These are phyloP conservation scores for Sarocladiaceae sp. DNA, from an alignment of 2,329 filamentous ascomycete genomes.

Conservation along the genomic window DNA sequence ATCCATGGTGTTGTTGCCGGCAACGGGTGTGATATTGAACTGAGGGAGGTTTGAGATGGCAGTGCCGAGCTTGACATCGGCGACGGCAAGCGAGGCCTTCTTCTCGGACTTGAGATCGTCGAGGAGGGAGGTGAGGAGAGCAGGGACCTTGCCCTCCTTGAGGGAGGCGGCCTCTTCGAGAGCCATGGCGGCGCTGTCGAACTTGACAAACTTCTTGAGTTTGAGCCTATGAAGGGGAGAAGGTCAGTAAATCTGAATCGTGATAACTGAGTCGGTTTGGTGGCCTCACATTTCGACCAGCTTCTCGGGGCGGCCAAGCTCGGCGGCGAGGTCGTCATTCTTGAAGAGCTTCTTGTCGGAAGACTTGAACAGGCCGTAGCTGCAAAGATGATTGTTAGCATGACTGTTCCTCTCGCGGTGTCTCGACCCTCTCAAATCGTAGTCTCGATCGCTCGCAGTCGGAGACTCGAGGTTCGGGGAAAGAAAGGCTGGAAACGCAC, in stretches of 20 bases:
- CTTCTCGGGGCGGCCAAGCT: constrained; percentile 74
- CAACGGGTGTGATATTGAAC: constrained; percentile 78
- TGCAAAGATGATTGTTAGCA: constrained; percentile 35
- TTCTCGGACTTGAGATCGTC: constrained; percentile 94
- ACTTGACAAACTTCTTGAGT: constrained; percentile 96
- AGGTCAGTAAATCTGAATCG: constrained; percentile 10
- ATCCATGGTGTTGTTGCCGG: constrained; percentile 56
- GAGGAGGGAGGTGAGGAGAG: constrained; percentile 74
- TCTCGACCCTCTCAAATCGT: background rate
- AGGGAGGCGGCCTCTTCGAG: constrained; percentile 85
- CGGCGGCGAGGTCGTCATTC: constrained; percentile 68
- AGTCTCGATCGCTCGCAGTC: background rate
- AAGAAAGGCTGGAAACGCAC: constrained; percentile 35
- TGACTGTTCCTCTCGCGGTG: background rate
- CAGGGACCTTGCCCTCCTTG: constrained; percentile 90
- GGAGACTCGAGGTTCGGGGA: constrained; percentile 5
- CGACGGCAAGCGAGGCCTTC: constrained; percentile 90
- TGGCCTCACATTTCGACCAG: constrained; percentile 75
- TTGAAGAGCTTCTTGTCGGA: constrained; percentile 98
- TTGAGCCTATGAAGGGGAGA: constrained; percentile 57
- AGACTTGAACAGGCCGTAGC: constrained; percentile 97
- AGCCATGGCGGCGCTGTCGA: constrained; percentile 85
- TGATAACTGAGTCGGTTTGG: background rate
- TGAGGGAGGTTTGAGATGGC: constrained; percentile 89
- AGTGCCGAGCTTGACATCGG: constrained; percentile 85